Evolutionary conservation across 2,329 filamentous ascomycete genomes (phyloP), one percentile per base, ranked within the genome.

Genomic region (Hypomyces rosellus): DNA sequence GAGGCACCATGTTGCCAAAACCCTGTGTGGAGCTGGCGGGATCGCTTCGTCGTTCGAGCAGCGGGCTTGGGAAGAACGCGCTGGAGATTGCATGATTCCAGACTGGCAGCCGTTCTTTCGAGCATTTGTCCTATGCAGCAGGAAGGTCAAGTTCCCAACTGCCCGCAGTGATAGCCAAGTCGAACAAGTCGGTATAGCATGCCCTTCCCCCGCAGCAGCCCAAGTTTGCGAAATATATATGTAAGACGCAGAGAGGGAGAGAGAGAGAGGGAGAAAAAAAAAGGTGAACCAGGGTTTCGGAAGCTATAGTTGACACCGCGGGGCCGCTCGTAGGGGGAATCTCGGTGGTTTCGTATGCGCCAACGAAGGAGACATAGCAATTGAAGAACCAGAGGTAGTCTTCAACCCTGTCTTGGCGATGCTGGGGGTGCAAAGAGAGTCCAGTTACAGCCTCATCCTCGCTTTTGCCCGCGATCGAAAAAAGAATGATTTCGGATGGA

Each of bases 1-100:
- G 71, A 66, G 37, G 75, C 75, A 15, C 76, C 76, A 69, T 81
- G 75, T 50, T 76, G 71, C 76, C 76, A 80, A 57, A 81, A 80
- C 37, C 70, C 63, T 12, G 72, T 72, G 44, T 73, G 75, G 45
- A 81, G 69, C 46, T 67, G 69, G 50, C 72, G 70, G 50, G 65
- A 65, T 54, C 62, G 70, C 55, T 69, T 71, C 34, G 73, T 59
- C 44, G 67, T 57, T 42, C 59, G 61, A 42, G 65, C 13, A 18
- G 41, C 59, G 41, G 67, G 59, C 36, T 58, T 63, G 18, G 73
- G 71, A 50, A 80, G 67, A 54, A 77, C 70, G 65, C 76, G 72
- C 64, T 76, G 75, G 63, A 81, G 68, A 57, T 70, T 71, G 69
- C 75, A 75, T 65, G 77, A 73, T 73, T 81, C 78, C 65, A 81